Base-by-base conservation (phyloP, 2,329 filamentous ascomycete species). In the Helotiales sp. region DNA sequence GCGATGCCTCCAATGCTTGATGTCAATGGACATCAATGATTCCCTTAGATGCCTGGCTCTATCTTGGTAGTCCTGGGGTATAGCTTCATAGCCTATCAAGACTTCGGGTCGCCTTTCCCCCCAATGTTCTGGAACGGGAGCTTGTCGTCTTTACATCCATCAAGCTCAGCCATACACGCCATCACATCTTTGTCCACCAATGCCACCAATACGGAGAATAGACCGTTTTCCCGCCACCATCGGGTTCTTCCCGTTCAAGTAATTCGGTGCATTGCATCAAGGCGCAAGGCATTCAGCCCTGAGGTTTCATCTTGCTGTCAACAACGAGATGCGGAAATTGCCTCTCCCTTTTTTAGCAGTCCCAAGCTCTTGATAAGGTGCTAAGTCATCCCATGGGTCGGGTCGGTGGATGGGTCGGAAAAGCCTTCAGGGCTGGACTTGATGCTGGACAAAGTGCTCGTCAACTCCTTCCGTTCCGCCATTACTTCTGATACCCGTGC, bases 171-270 rank as follows among this genome's bases (percentile, higher is more conserved):
- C 55, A 53, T 53, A 19, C 50, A 42, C 42, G 33, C 50, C 27
- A 48, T 40, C 34, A n/a, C 29, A 30, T 13, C 31, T 22, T 7
- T 49, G 15, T 42, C 15, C 31, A 47, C 55, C 49, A 57, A 53
- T 57, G 31, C 9, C 25, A 31, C 12, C 30, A 27, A 42, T 13
- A 31, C 55, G 51, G 59, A 59, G 53, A 59, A 63, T 61, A 49
- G 42, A 52, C 48, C 47, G 48, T 27, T 54, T 27, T 40, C 40
- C 51, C 57, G 44, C 54, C 49, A 53, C 58, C 29, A 27, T 49
- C 17, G 17, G 15, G 5, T 55, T 15, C 40, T 48, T 49, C 47
- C 47, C 38, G 54, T 46, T 27, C 38, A 24, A 27, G 9, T 40
- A 48, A 17, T 53, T 22, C 24, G 44, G 29, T 49, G 31, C 52